These are phyloP conservation scores for Acorus gramineus DNA, from an alignment of 106 monocot species.

Conservation along the genomic window DNA sequence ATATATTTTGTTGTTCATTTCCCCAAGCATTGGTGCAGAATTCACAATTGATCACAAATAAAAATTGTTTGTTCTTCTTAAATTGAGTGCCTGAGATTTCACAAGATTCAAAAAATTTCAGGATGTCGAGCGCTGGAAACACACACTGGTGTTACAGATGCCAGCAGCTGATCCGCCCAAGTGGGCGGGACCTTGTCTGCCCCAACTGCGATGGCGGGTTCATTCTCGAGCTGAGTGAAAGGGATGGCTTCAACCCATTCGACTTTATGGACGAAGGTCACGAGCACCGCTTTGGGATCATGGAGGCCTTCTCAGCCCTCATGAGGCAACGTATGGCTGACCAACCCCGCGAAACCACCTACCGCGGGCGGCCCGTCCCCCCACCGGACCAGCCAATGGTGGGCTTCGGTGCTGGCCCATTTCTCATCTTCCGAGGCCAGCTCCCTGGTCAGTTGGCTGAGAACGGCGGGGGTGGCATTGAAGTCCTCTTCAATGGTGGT, in stretches of 20 bases:
- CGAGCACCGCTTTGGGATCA: constrained; percentile 21
- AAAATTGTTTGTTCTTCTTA: too few relatives aligned
- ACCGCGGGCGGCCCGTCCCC: not conserved
- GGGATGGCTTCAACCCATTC: too few relatives aligned
- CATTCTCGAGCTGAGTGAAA: too few relatives aligned
- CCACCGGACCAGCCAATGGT: not conserved
- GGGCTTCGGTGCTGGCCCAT: not conserved
- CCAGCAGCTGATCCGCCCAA: constrained; percentile 1
- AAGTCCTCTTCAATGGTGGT: too few relatives aligned
- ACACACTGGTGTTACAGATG: constrained; percentile 11
- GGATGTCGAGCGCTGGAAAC: not conserved
- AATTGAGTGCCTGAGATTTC: too few relatives aligned
- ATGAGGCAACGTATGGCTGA: constrained; percentile 35
- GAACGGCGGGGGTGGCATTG: too few relatives aligned
- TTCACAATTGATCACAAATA: too few relatives aligned
- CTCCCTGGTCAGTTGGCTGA: too few relatives aligned
- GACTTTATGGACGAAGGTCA: constrained; percentile 1
- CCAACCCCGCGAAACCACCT: not conserved
- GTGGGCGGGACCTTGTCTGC: constrained; percentile 9
- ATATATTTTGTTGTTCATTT: too few relatives aligned
- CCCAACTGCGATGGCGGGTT: not conserved
- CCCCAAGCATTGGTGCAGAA: too few relatives aligned
- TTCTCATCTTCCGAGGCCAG: too few relatives aligned
- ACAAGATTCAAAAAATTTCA: not conserved
- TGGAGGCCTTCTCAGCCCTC: constrained; percentile 35